A percentile compares a stretch with the other conserved stretches of the same genome.
These are phyloP conservation scores for Brachypodium distachyon DNA, from an alignment of 202 grass and related monocot genomes.

Conservation along the genomic window DNA sequence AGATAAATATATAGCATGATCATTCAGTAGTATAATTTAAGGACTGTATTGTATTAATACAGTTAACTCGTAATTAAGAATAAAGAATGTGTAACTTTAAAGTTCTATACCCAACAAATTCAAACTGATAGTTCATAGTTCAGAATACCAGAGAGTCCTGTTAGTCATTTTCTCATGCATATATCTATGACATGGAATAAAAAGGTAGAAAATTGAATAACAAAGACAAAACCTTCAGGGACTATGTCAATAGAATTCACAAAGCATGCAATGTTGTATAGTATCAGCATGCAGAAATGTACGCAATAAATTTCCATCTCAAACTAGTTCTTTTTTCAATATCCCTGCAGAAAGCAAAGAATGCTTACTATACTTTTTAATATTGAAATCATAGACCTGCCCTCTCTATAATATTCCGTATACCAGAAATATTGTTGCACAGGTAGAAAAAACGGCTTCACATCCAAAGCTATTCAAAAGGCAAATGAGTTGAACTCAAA, in stretches of 20 bases:
- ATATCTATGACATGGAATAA: not conserved
- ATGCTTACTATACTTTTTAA: not conserved
- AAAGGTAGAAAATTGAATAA: not conserved
- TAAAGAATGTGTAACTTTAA: not conserved
- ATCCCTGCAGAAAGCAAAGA: not conserved
- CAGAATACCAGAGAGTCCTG: not conserved
- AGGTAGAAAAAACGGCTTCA: not conserved
- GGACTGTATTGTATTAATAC: not conserved
- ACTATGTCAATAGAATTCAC: not conserved
- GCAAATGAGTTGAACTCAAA: not conserved
- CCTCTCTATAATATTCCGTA: not conserved
- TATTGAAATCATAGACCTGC: not conserved
- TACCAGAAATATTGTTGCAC: not conserved
- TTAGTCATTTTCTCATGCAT: not conserved
- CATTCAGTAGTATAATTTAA: not conserved
- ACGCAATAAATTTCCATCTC: not conserved
- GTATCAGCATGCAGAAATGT: not conserved
- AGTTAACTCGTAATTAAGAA: slow-evolving; percentile 1
- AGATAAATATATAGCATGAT: not conserved
- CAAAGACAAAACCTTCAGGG: not conserved
- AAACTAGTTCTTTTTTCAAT: not conserved
- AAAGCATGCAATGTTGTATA: not conserved
- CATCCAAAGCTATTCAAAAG: not conserved
- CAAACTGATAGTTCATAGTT: not conserved
- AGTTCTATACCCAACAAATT: not conserved